Evolutionary conservation across 306 rosid genomes (phyloP), one percentile per base, ranked within the genome.

Genomic region (Carpinus viminea): DNA sequence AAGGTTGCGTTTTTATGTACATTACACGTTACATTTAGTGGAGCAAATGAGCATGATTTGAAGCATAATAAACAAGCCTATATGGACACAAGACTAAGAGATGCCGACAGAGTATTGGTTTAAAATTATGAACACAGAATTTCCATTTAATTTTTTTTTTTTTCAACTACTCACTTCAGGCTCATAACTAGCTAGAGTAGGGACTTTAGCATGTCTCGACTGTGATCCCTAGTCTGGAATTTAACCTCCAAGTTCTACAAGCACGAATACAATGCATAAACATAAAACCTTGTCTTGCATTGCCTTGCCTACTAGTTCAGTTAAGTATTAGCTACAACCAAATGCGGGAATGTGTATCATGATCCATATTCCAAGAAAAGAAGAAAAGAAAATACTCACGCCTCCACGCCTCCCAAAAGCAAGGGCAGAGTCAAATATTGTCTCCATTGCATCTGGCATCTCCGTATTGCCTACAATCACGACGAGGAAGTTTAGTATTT

Each of bases 391-490:
- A 72, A 82, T 74, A 85, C 98, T 91, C 64, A 96, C 99, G 57
- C 97, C 99, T 73, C 98, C 99, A 77, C 76, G 89, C 83, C 81
- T 93, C 76, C 99, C 99, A 51, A 91, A 91, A 77, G 86, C 92
- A 79, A 96, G 97, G 36, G 99, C 99, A 69, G 98, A 85, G 85
- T 93, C 96, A 87, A 93, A 96, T 80, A 96, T 87, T 50, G 97
- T 90, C 86, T 96, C 99, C 93, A 96, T 91, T 86, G 99, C 98
- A 88, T 96, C 99, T 50, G 99, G 99, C 98, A 96, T 93, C 85
- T 89, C 96, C 43, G 88, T 86, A 80, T 83, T 92, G 78, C 96
- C 99, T 96, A 87, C 68, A 89, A 82, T 81, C 85, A 81, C 59
- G 76, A 79, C 54, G 83, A 77, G 8, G 7, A 34, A 18, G 45